Evolutionary conservation across 2,329 filamentous ascomycete species (phyloP).

Genomic region (Aspergillus persii): DNA sequence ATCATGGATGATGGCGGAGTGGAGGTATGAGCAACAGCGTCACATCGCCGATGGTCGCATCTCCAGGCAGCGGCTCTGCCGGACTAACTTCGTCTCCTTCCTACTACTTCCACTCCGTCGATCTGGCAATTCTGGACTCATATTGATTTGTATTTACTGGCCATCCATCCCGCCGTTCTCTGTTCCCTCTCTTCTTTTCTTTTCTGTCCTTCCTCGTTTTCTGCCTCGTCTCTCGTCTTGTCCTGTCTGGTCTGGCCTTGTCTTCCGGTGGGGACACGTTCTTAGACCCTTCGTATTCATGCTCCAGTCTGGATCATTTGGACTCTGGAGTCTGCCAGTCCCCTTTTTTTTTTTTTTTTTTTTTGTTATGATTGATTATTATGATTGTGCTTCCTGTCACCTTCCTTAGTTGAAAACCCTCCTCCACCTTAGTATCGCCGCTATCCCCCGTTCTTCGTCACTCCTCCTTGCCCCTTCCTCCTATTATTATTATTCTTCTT

Average conservation of each 20-base stretch:
- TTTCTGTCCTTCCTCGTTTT: neutral
- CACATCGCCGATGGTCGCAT: constrained; percentile 39
- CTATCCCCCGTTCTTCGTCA: neutral
- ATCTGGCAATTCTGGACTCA: too few species aligned
- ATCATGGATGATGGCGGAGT: neutral
- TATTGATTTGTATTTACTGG: neutral
- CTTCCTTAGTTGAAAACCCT: too few species aligned
- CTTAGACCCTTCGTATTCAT: neutral
- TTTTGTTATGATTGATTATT: neutral
- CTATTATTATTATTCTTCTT: too few species aligned
- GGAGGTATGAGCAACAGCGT: constrained; percentile 25
- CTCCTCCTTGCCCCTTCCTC: too few species aligned
- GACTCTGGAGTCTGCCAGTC: too few species aligned
- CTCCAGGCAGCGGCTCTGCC: constrained; percentile 5
- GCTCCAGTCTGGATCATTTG: too few species aligned
- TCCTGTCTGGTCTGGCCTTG: too few species aligned
- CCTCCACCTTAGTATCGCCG: too few species aligned
- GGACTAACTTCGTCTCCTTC: neutral
- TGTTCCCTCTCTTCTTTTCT: too few species aligned
- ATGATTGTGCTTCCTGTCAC: too few species aligned
- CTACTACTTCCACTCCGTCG: neutral
- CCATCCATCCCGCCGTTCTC: neutral
- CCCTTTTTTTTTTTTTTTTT: neutral
- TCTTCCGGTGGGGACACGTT: neutral
- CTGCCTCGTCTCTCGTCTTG: too few species aligned